Percentiles rank a stretch among this genome's conserved stretches.
Evolutionary conservation across 352 stramenopile species (phyloP).

Genomic region (Phytophthora pini): DNA sequence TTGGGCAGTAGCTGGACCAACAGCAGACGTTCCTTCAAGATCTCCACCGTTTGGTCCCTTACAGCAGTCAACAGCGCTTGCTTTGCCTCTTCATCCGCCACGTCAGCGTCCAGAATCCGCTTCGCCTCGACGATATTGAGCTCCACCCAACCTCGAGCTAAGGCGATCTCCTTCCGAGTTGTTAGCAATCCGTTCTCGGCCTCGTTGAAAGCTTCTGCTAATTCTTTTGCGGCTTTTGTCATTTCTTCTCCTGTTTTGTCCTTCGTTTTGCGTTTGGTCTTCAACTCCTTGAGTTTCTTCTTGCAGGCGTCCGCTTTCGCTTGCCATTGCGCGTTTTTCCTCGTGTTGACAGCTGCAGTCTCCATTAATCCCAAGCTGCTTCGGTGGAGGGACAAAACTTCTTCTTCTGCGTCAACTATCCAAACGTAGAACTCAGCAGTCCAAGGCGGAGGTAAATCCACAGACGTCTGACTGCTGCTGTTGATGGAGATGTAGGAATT

Average conservation of each 20-base stretch:
- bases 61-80: slow-evolving; percentile 38
- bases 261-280: slow-evolving; percentile 44
- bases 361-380: slow-evolving; percentile 51
- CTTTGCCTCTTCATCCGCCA: slow-evolving; percentile 28
- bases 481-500: slow-evolving; percentile 51
- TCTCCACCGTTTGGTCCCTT: slow-evolving; percentile 33
- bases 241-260: slow-evolving; percentile 27
- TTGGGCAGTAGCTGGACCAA: slow-evolving; percentile 48
- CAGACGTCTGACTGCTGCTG: slow-evolving; percentile 15
- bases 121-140: slow-evolving; percentile 53
- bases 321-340: slow-evolving; percentile 51
- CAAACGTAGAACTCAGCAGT: slow-evolving; percentile 75
- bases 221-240: slow-evolving; percentile 43
- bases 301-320: slow-evolving; percentile 56
- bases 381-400: slow-evolving; percentile 58
- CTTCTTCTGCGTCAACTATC: slow-evolving; percentile 54
- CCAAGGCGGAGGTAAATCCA: slow-evolving; percentile 68
- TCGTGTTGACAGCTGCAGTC: slow-evolving; percentile 38
- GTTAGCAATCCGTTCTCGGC: slow-evolving; percentile 46
- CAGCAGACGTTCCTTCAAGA: slow-evolving; percentile 37
- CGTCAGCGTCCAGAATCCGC: slow-evolving; percentile 42
- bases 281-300: slow-evolving; percentile 54
- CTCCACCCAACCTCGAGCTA: slow-evolving; percentile 55
- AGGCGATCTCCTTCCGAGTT: slow-evolving; percentile 42
- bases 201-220: slow-evolving; percentile 63